Conservation (phyloP, 768 basidiomycete species). For the Amanita muscaria region DNA sequence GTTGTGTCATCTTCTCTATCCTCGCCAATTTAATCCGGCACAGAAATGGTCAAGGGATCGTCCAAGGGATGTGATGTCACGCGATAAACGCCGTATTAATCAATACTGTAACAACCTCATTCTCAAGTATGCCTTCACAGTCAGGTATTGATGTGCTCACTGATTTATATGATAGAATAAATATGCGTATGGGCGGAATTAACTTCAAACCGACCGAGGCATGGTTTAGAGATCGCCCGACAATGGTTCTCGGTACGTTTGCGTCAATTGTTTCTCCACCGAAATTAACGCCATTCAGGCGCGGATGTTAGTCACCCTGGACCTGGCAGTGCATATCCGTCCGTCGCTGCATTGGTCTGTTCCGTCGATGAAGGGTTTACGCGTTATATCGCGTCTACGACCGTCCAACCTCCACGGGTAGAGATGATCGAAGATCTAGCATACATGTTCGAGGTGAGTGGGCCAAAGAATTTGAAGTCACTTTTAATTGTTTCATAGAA, state of each 20-base stretch:
- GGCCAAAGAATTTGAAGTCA: no score
- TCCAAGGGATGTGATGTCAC: conserved; percentile 23
- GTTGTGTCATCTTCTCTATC: no score
- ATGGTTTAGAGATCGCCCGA: conserved; percentile 25
- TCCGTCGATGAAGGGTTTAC: conserved; percentile 39
- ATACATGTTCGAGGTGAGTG: conserved; percentile 31
- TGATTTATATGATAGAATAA: conserved; percentile 28
- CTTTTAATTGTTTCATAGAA: no score
- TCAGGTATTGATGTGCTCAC: not conserved
- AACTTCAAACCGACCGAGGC: conserved; percentile 27
- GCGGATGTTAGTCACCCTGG: conserved; percentile 58
- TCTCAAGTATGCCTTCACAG: conserved; percentile 37
- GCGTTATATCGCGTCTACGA: conserved; percentile 34
- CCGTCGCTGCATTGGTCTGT: conserved; percentile 50
- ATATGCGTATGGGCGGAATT: conserved; percentile 44
- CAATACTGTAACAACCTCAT: conserved; percentile 53
- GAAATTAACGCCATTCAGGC: conserved; percentile 25
- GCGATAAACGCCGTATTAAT: conserved; percentile 21
- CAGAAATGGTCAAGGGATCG: conserved; percentile 11
- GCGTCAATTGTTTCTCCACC: not conserved
- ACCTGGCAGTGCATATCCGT: conserved; percentile 43
- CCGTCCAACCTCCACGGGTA: conserved; percentile 36
- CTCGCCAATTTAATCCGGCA: not conserved
- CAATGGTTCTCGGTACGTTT: conserved; percentile 37
- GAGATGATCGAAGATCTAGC: conserved; percentile 38